Evolutionary conservation across 805 yeast species (phyloP).

Genomic region (Starmerella bombi): DNA sequence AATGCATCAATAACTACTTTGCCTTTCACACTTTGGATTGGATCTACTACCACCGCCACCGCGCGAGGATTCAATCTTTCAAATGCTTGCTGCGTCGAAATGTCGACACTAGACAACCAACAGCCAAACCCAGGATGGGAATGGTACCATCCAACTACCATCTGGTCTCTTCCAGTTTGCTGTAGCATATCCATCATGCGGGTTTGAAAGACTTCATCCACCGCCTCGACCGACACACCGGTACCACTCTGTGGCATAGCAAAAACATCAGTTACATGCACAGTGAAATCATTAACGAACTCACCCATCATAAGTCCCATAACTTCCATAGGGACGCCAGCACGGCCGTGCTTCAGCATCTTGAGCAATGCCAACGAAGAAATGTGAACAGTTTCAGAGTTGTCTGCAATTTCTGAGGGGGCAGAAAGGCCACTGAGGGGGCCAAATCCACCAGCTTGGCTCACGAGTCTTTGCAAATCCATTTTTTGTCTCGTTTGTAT

Average conservation of each 20-base stretch:
- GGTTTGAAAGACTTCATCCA: conserved; percentile 96
- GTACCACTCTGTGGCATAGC: conserved; percentile 98
- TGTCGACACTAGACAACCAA: conserved; percentile 96
- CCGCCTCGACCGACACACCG: conserved; percentile 98
- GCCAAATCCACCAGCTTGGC: conserved; percentile 26
- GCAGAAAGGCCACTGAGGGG: conserved; percentile 22
- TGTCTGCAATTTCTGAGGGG: conserved; percentile 80
- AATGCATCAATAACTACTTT: conserved; percentile 98
- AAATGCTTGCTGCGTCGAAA: conserved; percentile 93
- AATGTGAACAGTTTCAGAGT: conserved; percentile 90
- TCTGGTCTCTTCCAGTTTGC: conserved; percentile 98
- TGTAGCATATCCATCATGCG: conserved; percentile 99
- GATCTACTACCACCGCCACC: conserved; percentile 96
- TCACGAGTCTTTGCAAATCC: conserved; percentile 27
- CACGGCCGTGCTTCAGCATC: conserved; percentile 93
- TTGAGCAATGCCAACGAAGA: conserved; percentile 89
- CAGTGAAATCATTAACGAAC: conserved; percentile 92
- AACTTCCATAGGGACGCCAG: conserved; percentile 62
- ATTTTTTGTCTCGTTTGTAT: too few species aligned
- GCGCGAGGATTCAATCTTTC: conserved; percentile 93
- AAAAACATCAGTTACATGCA: conserved; percentile 93
- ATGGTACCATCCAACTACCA: conserved; percentile 99
- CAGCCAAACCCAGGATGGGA: conserved; percentile 99
- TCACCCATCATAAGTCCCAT: conserved; percentile 99
- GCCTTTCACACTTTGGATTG: conserved; percentile 96